phyloP scores from a whole-genome alignment of 2,329 filamentous ascomycete genomes.

The Polychaeton citri region DNA sequence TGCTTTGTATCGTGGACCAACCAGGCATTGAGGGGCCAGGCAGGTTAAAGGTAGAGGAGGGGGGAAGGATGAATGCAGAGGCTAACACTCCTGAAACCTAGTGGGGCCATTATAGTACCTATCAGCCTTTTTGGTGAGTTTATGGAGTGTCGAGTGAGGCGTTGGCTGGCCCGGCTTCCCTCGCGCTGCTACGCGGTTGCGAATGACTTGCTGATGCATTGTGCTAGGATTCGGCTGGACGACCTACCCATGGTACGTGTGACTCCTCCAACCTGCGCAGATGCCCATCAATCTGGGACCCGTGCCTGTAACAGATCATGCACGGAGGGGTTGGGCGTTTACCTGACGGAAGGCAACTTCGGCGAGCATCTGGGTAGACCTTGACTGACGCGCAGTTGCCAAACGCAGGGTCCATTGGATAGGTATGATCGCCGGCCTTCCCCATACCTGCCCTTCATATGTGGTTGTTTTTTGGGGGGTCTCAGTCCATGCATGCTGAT shows the following conservation, averaged over 20 bases:
- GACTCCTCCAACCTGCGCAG: neutral
- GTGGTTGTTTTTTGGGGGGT: too few relatives aligned
- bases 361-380: too few relatives aligned
- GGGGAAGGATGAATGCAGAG: too few relatives aligned
- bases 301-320: too few relatives aligned
- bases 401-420: constrained; percentile 37
- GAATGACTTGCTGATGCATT: constrained; percentile 9
- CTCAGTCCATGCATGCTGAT: too few relatives aligned
- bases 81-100: constrained; percentile 5
- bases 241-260: constrained; percentile 56
- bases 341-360: too few relatives aligned
- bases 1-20: neutral
- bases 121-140: constrained; percentile 61
- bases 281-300: too few relatives aligned
- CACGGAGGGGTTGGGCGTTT: too few relatives aligned
- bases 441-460: too few relatives aligned
- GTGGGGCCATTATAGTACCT: constrained; percentile 64
- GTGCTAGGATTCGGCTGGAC: constrained; percentile 63
- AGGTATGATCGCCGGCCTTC: constrained; percentile 28
- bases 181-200: neutral
- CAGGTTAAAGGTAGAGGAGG: too few relatives aligned
- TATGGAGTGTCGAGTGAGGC: constrained; percentile 1
- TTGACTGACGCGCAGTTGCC: too few relatives aligned
- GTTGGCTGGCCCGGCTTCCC: neutral
- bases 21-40: too few relatives aligned